Evolutionary conservation across 805 yeast genomes (phyloP).

Genomic region (Kazachstania viticola): DNA sequence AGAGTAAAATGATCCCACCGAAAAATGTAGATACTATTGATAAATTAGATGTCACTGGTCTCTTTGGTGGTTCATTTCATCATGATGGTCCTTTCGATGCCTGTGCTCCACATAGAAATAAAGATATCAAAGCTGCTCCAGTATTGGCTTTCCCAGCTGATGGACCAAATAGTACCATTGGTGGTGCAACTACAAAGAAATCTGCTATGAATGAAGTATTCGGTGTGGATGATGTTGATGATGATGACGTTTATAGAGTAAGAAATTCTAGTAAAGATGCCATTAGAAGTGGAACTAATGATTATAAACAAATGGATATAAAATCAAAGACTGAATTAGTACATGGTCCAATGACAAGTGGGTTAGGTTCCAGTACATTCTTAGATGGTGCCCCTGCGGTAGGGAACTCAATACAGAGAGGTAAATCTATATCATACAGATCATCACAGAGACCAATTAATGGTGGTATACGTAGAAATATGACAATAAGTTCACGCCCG

Average conservation of each 20-base stretch:
- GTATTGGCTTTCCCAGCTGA: conserved; percentile 91
- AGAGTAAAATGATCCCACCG: conserved; percentile 34
- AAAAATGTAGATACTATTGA: conserved; percentile 88
- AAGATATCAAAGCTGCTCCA: conserved; percentile 66
- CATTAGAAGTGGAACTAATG: conserved; percentile 38
- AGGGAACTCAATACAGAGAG: conserved; percentile 49
- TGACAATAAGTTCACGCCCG: conserved; percentile 8
- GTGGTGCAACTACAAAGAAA: conserved; percentile 51
- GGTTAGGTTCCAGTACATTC: conserved; percentile 86
- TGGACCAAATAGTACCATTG: conserved; percentile 57
- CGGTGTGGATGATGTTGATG: conserved; percentile 46
- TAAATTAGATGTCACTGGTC: conserved; percentile 88
- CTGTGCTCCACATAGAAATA: conserved; percentile 92
- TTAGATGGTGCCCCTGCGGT: conserved; percentile 94
- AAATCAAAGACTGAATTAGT: conserved; percentile 55
- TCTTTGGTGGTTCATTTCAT: conserved; percentile 90
- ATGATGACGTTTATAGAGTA: conserved; percentile 27
- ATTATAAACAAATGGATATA: conserved; percentile 58
- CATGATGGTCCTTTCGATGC: conserved; percentile 99
- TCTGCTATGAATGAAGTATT: conserved; percentile 65
- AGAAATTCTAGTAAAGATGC: conserved; percentile 26
- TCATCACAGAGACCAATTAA: conserved; percentile 26
- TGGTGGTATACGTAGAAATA: conserved; percentile 10
- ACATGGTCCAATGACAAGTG: conserved; percentile 79
- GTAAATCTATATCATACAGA: conserved; percentile 72